phyloP scores from a whole-genome alignment of 1,284 basidiomycete genomes.

The Sporisorium exsertum region DNA sequence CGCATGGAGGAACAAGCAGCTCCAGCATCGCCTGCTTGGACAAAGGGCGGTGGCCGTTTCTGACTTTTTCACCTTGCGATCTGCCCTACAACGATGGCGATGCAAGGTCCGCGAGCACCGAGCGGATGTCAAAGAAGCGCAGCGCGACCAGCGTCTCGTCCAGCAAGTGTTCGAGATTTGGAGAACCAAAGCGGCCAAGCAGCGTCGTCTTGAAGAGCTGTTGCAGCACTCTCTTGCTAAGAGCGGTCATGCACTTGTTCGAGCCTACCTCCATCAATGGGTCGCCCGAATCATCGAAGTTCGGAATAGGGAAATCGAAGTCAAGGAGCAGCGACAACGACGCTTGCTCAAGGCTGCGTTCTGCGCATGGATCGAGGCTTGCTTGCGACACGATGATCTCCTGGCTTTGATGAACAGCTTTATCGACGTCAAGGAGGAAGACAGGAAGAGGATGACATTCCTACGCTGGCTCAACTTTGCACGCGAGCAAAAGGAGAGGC shows the following conservation, averaged over 20 bases:
- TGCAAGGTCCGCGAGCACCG: slow-evolving; percentile 15
- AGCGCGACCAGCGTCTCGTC: slow-evolving; percentile 15
- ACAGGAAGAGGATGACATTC: slow-evolving; percentile 23
- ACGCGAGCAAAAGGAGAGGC: slow-evolving; percentile 19
- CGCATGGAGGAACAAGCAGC: slow-evolving; percentile 23
- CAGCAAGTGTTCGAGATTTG: slow-evolving; percentile 43
- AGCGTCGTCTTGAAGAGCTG: slow-evolving; percentile 19
- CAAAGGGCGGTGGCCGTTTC: slow-evolving; percentile 23
- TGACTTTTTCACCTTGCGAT: slow-evolving; percentile 19
- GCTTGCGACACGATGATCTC: slow-evolving; percentile 50
- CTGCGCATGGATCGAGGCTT: slow-evolving; percentile 51
- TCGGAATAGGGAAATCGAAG: slow-evolving; percentile 34
- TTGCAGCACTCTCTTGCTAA: slow-evolving; percentile 15
- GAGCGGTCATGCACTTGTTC: slow-evolving; percentile 12
- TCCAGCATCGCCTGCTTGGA: slow-evolving; percentile 12
- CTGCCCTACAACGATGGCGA: slow-evolving; percentile 26
- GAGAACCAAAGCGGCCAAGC: slow-evolving; percentile 23
- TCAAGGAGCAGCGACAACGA: slow-evolving; percentile 34
- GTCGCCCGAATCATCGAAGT: slow-evolving; percentile 46
- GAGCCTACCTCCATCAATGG: slow-evolving; percentile 34
- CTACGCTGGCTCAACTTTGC: slow-evolving; percentile 31
- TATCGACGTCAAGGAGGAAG: slow-evolving; percentile 54
- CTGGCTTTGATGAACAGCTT: slow-evolving; percentile 53
- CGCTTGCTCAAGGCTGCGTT: slow-evolving; percentile 38
- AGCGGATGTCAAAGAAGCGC: slow-evolving; percentile 14